phyloP scores from a whole-genome alignment of 352 stramenopile species.

The Pythium oligandrum region DNA sequence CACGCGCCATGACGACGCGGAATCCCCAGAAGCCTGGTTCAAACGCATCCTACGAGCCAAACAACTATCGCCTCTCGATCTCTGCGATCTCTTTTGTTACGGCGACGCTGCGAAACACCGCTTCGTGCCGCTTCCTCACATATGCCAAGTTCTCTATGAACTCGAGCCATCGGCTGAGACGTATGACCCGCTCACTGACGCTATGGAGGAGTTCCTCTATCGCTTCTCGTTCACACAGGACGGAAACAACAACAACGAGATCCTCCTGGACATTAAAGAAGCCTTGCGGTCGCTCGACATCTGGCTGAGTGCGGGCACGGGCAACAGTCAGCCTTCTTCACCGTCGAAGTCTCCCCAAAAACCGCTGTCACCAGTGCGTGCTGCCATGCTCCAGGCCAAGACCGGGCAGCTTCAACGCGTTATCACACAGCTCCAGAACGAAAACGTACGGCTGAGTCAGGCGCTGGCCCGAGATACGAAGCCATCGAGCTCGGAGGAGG shows the following conservation, averaged over 20 bases:
- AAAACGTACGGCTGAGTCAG: slow-evolving; percentile 40
- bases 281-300: slow-evolving; percentile 52
- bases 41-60: slow-evolving; percentile 38
- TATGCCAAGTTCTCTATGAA: slow-evolving; percentile 55
- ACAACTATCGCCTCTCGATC: slow-evolving; percentile 43
- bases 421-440: slow-evolving; percentile 35
- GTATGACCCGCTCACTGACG: slow-evolving; percentile 40
- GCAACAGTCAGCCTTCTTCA: not conserved
- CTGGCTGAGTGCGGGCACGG: slow-evolving; percentile 25
- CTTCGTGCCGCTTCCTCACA: slow-evolving; percentile 35
- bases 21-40: slow-evolving; percentile 47
- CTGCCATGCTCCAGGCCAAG: slow-evolving; percentile 28
- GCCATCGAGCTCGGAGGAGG: not conserved
- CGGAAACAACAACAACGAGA: slow-evolving; percentile 13
- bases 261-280: slow-evolving; percentile 52
- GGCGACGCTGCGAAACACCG: slow-evolving; percentile 32
- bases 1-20: not conserved
- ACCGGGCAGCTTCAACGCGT: slow-evolving; percentile 35
- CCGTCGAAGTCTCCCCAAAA: not conserved
- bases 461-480: slow-evolving; percentile 18
- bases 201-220: slow-evolving; percentile 64
- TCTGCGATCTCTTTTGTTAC: slow-evolving; percentile 51
- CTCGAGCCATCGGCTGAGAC: slow-evolving; percentile 24
- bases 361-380: slow-evolving; percentile 15
- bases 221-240: slow-evolving; percentile 31